phyloP scores from a whole-genome alignment of 2,329 filamentous ascomycete species.

The Xylaria sp. region DNA sequence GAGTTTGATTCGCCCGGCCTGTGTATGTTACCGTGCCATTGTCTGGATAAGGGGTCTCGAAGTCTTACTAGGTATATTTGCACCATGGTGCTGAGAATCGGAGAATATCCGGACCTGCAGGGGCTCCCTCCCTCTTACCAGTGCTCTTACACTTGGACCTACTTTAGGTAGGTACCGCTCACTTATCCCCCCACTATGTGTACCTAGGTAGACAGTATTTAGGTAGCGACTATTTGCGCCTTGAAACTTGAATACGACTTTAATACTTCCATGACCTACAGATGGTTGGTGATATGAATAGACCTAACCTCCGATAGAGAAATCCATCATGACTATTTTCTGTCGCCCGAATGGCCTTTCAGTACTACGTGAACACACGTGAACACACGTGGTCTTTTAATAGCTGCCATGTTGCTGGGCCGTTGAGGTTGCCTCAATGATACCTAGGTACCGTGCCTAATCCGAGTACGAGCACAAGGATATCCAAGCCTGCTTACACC shows the following conservation, averaged over 20 bases:
- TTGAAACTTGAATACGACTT: not conserved
- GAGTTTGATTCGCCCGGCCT: slow-evolving; percentile 8
- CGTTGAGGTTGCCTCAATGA: slow-evolving; percentile 1
- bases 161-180: no score
- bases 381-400: slow-evolving; percentile 21
- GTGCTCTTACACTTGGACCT: not conserved
- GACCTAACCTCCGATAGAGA: not conserved
- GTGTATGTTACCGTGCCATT: slow-evolving; percentile 18
- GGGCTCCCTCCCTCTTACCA: not conserved
- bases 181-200: no score
- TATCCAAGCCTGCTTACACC: slow-evolving; percentile 7
- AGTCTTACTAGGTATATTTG: not conserved
- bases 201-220: not conserved
- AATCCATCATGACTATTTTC: not conserved
- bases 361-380: not conserved
- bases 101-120: slow-evolving; percentile 6
- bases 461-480: slow-evolving; percentile 27
- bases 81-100: not conserved
- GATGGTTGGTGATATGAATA: not conserved
- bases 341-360: not conserved
- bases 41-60: slow-evolving; percentile 26
- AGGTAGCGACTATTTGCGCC: not conserved
- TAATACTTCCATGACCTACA: not conserved
- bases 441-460: not conserved
- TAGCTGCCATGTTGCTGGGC: slow-evolving; percentile 23